Conservation (phyloP, 257 asterid species). For the Gardenia jasminoides region DNA sequence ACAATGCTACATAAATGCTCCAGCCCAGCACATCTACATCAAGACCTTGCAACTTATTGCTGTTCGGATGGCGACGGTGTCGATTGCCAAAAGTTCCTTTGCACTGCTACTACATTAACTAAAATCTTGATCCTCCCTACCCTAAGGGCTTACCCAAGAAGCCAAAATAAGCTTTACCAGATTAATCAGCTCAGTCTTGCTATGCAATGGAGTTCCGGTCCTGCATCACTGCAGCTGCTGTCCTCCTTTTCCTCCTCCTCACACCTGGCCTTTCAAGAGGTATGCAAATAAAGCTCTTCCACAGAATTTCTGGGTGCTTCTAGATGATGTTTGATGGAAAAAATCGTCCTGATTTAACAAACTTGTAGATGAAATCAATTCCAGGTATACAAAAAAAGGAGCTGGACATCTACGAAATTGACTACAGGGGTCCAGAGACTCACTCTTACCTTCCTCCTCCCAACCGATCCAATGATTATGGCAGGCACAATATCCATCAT, state of each 20-base stretch:
- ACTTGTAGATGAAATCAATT: background rate
- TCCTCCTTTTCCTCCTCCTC: slow-evolving; percentile 36
- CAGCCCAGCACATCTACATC: slow-evolving; percentile 52
- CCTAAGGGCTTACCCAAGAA: background rate
- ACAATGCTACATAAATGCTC: slow-evolving; percentile 38
- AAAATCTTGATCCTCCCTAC: slow-evolving; percentile 14
- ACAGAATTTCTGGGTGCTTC: background rate
- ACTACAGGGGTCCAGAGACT: slow-evolving; percentile 57
- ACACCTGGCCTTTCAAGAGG: slow-evolving; percentile 36
- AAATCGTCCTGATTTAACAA: too few species aligned
- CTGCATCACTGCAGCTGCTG: slow-evolving; percentile 6
- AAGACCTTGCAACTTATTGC: slow-evolving; percentile 53
- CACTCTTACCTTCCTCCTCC: slow-evolving; percentile 54
- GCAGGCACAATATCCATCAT: slow-evolving; percentile 26
- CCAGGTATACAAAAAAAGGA: slow-evolving; percentile 22
- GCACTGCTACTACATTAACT: slow-evolving; percentile 15
- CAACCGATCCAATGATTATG: slow-evolving; percentile 21
- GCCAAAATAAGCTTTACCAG: background rate
- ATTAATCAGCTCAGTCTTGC: background rate
- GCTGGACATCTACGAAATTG: slow-evolving; percentile 39
- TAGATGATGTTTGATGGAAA: background rate
- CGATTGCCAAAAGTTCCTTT: slow-evolving; percentile 33
- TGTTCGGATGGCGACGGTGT: slow-evolving; percentile 53
- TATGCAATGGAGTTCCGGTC: slow-evolving; percentile 31
- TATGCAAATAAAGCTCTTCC: background rate